These are phyloP conservation scores for Nakazawaea molendinolei DNA, from an alignment of 805 yeast species.

Conservation along the genomic window DNA sequence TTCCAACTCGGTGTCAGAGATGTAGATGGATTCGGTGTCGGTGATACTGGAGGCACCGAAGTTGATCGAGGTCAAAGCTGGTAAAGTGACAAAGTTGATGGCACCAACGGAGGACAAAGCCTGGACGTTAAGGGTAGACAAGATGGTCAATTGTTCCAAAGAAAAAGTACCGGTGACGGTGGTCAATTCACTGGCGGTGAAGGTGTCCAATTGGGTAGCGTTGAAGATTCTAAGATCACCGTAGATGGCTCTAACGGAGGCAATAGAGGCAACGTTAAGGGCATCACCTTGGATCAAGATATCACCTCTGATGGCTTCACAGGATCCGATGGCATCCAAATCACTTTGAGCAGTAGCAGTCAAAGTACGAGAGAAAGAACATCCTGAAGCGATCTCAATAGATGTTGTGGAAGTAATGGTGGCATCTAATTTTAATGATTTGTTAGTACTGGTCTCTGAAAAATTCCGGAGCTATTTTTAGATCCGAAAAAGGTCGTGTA, in stretches of 20 bases:
- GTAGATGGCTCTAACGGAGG: conserved; percentile 67
- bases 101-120: conserved; percentile 76
- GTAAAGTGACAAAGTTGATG: conserved; percentile 75
- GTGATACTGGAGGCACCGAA: conserved; percentile 60
- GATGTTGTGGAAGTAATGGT: conserved; percentile 46
- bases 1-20: conserved; percentile 69
- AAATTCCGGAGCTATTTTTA: background rate
- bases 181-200: conserved; percentile 75
- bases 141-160: conserved; percentile 56
- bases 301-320: conserved; percentile 79
- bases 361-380: conserved; percentile 52
- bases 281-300: conserved; percentile 56
- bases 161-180: conserved; percentile 67
- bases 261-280: conserved; percentile 57
- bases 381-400: conserved; percentile 45
- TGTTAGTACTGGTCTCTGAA: conserved; percentile 5
- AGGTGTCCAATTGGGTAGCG: conserved; percentile 52
- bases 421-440: conserved; percentile 35
- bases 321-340: conserved; percentile 64
- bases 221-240: conserved; percentile 69
- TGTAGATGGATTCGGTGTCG: conserved; percentile 60
- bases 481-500: conserved; percentile 4
- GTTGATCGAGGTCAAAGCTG: conserved; percentile 68
- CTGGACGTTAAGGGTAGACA: conserved; percentile 68
- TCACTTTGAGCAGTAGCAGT: conserved; percentile 80